Conservation (phyloP, 2,329 filamentous ascomycete genomes). For the Pyrenochaeta sp. region DNA sequence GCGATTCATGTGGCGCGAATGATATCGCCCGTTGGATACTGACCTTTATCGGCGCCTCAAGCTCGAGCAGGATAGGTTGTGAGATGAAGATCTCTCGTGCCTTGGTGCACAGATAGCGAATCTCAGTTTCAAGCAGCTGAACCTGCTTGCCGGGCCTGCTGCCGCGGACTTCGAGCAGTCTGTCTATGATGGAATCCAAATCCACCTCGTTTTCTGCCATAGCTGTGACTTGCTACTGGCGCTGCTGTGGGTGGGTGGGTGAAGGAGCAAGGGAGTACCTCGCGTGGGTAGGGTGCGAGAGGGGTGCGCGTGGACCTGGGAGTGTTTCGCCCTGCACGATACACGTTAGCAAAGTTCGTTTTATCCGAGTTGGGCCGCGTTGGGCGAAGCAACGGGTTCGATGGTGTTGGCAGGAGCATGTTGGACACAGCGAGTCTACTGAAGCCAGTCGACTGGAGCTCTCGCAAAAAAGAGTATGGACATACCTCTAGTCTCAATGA, state of each 20-base stretch:
- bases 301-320: conserved; percentile 35
- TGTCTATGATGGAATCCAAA: conserved; percentile 99
- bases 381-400: conserved; percentile 21
- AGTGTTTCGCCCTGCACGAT: conserved; percentile 27
- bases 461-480: conserved; percentile 12
- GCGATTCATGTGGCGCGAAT: conserved; percentile 4
- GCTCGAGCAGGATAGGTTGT: conserved; percentile 95
- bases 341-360: conserved; percentile 31
- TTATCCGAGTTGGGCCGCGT: conserved; percentile 12
- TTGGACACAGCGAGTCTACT: conserved; percentile 13
- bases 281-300: conserved; percentile 40
- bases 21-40: conserved; percentile 35
- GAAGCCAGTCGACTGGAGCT: conserved; percentile 6
- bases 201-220: conserved; percentile 93
- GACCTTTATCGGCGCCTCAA: conserved; percentile 99
- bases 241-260: conserved; percentile 25
- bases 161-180: conserved; percentile 95
- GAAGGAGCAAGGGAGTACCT: conserved; percentile 46
- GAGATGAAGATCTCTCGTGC: conserved; percentile 99
- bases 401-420: conserved; percentile 22
- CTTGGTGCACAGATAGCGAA: conserved; percentile 97
- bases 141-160: conserved; percentile 99
- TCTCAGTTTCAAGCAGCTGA: conserved; percentile 94
- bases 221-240: conserved; percentile 53
- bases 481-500: conserved; percentile 44